Percentiles rank a stretch among this genome's conserved stretches.
Evolutionary conservation across 2,329 filamentous ascomycete genomes (phyloP).

Genomic region (Aspergillus sp.): DNA sequence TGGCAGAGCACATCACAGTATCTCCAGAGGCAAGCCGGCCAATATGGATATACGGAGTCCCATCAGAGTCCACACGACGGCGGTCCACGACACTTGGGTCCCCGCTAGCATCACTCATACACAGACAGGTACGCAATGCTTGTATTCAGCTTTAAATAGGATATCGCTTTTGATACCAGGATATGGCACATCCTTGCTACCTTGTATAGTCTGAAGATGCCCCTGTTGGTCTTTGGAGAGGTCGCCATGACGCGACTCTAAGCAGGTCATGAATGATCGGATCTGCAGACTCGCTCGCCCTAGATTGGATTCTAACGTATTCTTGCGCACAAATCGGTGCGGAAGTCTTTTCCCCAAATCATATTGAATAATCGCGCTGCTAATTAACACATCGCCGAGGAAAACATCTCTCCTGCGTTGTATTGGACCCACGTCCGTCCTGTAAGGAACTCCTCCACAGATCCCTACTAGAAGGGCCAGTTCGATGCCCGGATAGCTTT

Average conservation of each 20-base stretch:
- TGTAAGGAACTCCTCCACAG: background rate
- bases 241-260: background rate
- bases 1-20: background rate
- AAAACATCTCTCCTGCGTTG: background rate
- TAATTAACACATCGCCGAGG: background rate
- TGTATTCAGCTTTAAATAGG: background rate
- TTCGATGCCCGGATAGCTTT: background rate
- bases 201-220: background rate
- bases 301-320: background rate
- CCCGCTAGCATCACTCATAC: background rate
- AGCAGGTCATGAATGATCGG: background rate
- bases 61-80: background rate
- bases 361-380: background rate
- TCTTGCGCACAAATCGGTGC: background rate
- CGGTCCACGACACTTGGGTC: background rate
- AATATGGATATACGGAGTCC: background rate
- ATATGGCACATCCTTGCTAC: background rate
- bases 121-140: background rate
- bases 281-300: background rate
- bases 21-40: background rate
- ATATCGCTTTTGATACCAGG: background rate
- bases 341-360: background rate
- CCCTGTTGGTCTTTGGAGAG: background rate
- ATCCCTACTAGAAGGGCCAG: background rate
- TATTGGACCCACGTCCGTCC: background rate